phyloP scores from a whole-genome alignment of 2,329 filamentous ascomycete species.

The Xylaria hypoxylon region DNA sequence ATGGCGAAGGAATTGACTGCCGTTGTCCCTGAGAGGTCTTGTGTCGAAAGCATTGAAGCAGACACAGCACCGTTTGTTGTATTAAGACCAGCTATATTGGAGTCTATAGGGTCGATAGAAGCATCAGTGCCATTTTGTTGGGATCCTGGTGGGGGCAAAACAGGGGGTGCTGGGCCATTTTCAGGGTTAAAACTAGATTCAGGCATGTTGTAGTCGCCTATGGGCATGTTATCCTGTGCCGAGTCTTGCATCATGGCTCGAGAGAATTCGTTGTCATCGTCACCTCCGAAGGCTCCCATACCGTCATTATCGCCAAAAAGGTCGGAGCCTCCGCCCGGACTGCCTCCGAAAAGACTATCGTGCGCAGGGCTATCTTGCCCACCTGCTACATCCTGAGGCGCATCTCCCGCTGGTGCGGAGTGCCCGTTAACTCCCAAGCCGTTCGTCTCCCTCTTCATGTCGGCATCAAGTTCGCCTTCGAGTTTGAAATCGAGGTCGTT shows the following conservation, averaged over 20 bases:
- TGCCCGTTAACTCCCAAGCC: conserved; percentile 52
- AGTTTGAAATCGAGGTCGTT: conserved; percentile 58
- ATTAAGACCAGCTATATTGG: conserved; percentile 36
- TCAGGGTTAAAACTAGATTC: conserved; percentile 53
- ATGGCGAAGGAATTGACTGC: conserved; percentile 33
- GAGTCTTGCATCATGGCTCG: conserved; percentile 70
- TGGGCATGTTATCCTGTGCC: conserved; percentile 54
- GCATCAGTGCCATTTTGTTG: conserved; percentile 29
- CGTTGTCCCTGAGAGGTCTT: conserved; percentile 35
- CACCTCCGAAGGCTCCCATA: conserved; percentile 76
- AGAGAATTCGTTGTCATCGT: conserved; percentile 87
- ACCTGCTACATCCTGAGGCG: conserved; percentile 63
- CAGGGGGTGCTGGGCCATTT: conserved; percentile 45
- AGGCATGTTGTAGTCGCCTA: conserved; percentile 55
- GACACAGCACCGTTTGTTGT: conserved; percentile 19
- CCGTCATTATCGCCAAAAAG: conserved; percentile 85
- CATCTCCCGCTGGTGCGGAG: conserved; percentile 48
- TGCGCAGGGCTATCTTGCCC: conserved; percentile 76
- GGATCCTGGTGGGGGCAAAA: conserved; percentile 43
- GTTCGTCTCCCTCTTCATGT: conserved; percentile 48
- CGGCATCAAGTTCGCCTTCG: conserved; percentile 54
- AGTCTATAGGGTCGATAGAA: conserved; percentile 36
- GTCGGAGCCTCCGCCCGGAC: conserved; percentile 75
- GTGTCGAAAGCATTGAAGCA: conserved; percentile 36
- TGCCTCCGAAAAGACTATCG: conserved; percentile 84